phyloP scores from a whole-genome alignment of 257 asterid genomes.

The Solanum tarapatanum region DNA sequence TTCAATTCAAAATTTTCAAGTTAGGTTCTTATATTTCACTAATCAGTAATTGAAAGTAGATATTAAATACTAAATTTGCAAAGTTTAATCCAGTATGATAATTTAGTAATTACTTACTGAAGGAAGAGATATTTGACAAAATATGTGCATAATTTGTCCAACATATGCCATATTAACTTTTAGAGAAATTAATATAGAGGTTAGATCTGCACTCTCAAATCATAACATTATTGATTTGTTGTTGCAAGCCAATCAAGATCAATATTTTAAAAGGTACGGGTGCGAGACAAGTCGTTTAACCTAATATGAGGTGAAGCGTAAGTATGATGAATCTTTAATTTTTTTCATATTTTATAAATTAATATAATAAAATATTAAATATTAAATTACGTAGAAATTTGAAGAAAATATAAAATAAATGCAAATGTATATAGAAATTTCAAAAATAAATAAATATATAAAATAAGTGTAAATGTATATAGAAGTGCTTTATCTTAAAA shows the following conservation, averaged over 20 bases:
- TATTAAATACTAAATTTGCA: background rate
- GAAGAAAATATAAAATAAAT: background rate
- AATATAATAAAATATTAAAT: too few species aligned
- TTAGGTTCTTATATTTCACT: too few species aligned
- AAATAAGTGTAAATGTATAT: background rate
- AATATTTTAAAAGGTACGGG: background rate
- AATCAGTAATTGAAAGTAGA: background rate
- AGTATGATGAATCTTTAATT: background rate
- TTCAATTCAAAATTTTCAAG: background rate
- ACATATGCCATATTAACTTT: background rate
- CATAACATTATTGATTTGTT: background rate
- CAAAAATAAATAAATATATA: too few species aligned
- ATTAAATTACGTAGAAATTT: too few species aligned
- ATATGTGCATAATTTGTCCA: background rate
- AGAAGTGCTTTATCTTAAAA: background rate
- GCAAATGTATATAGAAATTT: background rate
- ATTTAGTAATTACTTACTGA: background rate
- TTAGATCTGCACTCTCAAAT: background rate
- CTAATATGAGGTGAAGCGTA: background rate
- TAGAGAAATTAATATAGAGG: background rate
- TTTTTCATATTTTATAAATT: too few species aligned
- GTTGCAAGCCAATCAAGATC: background rate
- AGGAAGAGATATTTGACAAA: background rate
- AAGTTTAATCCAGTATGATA: background rate
- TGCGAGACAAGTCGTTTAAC: background rate